phyloP scores from a whole-genome alignment of 2,329 filamentous ascomycete species.

The Cladosporium sp. region DNA sequence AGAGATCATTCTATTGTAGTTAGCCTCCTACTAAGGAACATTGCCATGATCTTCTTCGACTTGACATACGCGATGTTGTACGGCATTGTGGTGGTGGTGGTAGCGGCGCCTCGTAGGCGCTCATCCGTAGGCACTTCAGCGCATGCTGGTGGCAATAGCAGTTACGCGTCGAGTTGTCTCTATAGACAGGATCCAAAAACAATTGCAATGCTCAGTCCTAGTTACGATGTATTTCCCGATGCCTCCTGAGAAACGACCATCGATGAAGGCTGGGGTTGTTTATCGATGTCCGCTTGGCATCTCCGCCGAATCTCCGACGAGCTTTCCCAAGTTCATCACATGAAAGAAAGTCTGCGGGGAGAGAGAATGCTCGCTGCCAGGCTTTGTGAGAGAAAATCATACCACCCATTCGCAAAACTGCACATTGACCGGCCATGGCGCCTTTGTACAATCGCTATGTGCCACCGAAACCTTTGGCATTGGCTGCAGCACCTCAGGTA shows the following conservation, averaged over 20 bases:
- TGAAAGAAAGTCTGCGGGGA: conserved; percentile 4
- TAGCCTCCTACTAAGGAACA: neutral
- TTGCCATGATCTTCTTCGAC: neutral
- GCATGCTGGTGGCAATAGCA: neutral
- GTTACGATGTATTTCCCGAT: no score
- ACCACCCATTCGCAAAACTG: conserved; percentile 6
- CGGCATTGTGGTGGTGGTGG: conserved; percentile 46
- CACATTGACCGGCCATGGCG: conserved; percentile 30
- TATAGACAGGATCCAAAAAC: no score
- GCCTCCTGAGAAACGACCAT: no score
- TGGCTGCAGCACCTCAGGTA: neutral
- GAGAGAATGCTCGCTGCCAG: neutral
- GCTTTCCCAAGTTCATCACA: conserved; percentile 2
- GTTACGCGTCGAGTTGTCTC: no score
- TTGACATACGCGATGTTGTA: conserved; percentile 64
- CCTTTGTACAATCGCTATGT: conserved; percentile 46
- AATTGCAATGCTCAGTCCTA: no score
- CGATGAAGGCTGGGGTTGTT: neutral
- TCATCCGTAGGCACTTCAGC: conserved; percentile 12
- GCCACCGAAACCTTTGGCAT: conserved; percentile 32
- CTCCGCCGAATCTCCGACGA: conserved; percentile 1
- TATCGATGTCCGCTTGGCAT: conserved; percentile 6
- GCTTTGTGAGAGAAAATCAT: conserved; percentile 5
- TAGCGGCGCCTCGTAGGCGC: conserved; percentile 18
- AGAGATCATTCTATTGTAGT: conserved; percentile 77